These are phyloP conservation scores for Tuber calosporum DNA, from an alignment of 495 filamentous ascomycete species.

Conservation along the genomic window DNA sequence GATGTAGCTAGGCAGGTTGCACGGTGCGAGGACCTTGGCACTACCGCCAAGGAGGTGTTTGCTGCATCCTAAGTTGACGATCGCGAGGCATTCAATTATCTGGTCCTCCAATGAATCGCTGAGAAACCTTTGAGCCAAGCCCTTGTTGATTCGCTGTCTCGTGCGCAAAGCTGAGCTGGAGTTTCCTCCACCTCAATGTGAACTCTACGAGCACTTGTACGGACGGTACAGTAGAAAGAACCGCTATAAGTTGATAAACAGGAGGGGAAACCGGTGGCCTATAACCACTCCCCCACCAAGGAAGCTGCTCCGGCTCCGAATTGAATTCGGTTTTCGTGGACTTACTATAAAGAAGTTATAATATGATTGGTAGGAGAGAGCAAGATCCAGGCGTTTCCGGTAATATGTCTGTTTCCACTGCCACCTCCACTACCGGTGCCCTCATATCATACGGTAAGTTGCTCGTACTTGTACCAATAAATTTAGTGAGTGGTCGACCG, in stretches of 20 bases:
- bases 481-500: neutral
- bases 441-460: neutral
- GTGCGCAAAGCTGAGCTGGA: too few species aligned
- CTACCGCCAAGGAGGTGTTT: neutral
- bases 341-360: neutral
- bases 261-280: neutral
- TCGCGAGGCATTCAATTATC: neutral
- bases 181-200: neutral
- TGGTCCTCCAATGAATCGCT: neutral
- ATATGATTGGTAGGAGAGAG: neutral
- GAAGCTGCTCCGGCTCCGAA: neutral
- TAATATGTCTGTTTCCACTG: neutral
- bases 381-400: neutral
- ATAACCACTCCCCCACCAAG: neutral
- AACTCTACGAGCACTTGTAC: neutral
- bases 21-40: neutral
- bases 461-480: too few species aligned
- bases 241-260: neutral
- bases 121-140: neutral
- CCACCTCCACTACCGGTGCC: neutral
- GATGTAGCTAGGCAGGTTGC: neutral
- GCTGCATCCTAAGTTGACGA: neutral
- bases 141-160: neutral
- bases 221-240: slow-evolving; percentile 5
- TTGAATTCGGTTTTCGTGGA: neutral